Evolutionary conservation across 176 grass and related monocot genomes (phyloP).

Genomic region (Olyra latifolia): DNA sequence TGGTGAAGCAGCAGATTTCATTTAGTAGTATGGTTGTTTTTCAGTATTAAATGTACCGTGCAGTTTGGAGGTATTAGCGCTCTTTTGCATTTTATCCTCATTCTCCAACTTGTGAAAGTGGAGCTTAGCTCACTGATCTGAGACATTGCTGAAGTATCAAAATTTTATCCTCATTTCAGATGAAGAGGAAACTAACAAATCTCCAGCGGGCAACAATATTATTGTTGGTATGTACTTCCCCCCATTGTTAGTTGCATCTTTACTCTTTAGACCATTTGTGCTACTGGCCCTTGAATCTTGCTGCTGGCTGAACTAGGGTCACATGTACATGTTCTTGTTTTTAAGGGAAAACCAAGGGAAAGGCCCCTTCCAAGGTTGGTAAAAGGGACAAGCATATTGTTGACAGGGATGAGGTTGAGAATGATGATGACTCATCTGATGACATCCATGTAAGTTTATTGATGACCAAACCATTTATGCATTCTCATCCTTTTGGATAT

Average conservation of each 20-base stretch:
- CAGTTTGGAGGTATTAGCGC: not conserved
- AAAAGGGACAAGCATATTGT: not conserved
- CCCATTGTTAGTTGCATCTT: not conserved
- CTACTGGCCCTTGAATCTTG: not conserved
- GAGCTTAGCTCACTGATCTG: not conserved
- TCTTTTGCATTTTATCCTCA: not conserved
- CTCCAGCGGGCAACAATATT: not conserved
- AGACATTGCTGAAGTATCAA: not conserved
- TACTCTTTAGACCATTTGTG: not conserved
- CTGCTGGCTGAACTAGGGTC: not conserved
- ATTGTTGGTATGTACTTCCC: slow-evolving; percentile 3
- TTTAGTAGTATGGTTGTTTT: not conserved
- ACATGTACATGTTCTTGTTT: slow-evolving; percentile 1
- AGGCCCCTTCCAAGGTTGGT: not conserved
- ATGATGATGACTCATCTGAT: no score
- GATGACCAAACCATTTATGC: not conserved
- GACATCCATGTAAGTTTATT: not conserved
- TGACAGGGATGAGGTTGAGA: no score
- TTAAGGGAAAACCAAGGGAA: slow-evolving; percentile 29
- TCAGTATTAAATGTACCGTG: not conserved
- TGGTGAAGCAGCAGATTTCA: slow-evolving; percentile 5
- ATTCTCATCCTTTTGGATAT: not conserved
- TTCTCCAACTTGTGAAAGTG: not conserved
- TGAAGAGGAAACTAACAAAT: slow-evolving; percentile 18
- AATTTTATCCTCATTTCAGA: slow-evolving; percentile 8